Evolutionary conservation across 208 protist species (phyloP), one percentile per base, ranked within the genome.

Genomic region (Borovskyia barvae): DNA sequence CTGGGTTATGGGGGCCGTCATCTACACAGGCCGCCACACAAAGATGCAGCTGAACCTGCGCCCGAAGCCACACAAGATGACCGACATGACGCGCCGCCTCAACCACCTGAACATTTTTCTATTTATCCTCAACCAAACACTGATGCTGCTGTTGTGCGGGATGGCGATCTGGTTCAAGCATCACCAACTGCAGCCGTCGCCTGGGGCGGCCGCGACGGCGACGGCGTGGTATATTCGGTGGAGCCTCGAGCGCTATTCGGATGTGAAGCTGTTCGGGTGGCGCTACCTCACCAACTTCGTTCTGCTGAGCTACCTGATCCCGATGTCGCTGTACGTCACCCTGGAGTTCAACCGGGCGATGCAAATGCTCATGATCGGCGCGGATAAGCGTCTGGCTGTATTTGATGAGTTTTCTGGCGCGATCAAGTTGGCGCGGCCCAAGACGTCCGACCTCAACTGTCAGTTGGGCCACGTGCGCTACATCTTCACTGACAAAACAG

Each of bases 401-500:
- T 85, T 59, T 37, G 76, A 93, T 63, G 71, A 75, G 59, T 87
- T 85, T 45, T 82, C 50, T 17, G 78, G 77, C 0, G 78, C 61
- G 29, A 56, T 82, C 48, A 67, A 77, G 35, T 75, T 66, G 6
- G 60, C 81, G 22, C 65, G 85, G 2, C 85, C 88, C 8, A 89
- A 88, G 55, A 96, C 90, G 19, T 90, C 85, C 1, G 76, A 93
- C 54, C 67, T 97, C 9, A 97, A 97, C 82, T 82, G 53, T 28
- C 78, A 95, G 58, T 73, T 97, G 24, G 82, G 76, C 4, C 72
- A 82, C 40, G 78, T 97, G 52, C 72, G 72, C 43, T 93, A 92
- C 70, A 83, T 97, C 42, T 97, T 97, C 71, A 90, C 87, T 4
- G 91, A 97, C 66, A 97, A 97, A 56, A 97, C 91, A 11, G 91